These are phyloP conservation scores for Rhodotorula sp. DNA, from an alignment of 1,284 basidiomycete species.

Conservation along the genomic window DNA sequence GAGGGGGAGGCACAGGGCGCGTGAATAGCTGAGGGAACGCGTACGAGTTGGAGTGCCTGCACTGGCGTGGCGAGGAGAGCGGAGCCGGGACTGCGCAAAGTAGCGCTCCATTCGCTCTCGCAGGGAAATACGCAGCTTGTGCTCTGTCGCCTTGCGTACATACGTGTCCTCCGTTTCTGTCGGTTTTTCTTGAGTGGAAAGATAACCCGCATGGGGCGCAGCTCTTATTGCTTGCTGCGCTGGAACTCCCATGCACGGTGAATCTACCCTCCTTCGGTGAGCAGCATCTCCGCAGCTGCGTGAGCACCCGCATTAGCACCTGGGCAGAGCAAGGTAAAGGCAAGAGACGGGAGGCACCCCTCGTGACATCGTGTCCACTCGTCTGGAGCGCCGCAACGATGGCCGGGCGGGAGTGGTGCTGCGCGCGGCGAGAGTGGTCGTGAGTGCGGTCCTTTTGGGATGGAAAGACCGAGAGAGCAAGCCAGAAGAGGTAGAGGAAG, in stretches of 20 bases:
- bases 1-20: background rate
- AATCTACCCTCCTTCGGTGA: background rate
- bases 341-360: slow-evolving; percentile 9
- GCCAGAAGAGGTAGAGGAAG: background rate
- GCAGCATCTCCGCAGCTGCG: background rate
- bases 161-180: too few species aligned
- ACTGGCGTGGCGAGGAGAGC: too few species aligned
- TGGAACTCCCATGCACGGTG: too few species aligned
- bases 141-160: too few species aligned
- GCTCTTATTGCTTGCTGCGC: too few species aligned
- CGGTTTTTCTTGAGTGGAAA: too few species aligned
- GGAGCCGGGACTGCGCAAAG: too few species aligned
- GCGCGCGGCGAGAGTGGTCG: too few species aligned
- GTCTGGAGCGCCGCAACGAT: slow-evolving; percentile 29
- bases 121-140: too few species aligned
- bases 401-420: slow-evolving; percentile 25
- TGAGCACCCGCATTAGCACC: background rate
- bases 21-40: background rate
- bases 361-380: slow-evolving; percentile 7
- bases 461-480: background rate
- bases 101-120: too few species aligned
- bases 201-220: too few species aligned
- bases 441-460: background rate
- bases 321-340: background rate
- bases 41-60: background rate